phyloP scores from a whole-genome alignment of 768 basidiomycete genomes.

The Tylopilus felleus region DNA sequence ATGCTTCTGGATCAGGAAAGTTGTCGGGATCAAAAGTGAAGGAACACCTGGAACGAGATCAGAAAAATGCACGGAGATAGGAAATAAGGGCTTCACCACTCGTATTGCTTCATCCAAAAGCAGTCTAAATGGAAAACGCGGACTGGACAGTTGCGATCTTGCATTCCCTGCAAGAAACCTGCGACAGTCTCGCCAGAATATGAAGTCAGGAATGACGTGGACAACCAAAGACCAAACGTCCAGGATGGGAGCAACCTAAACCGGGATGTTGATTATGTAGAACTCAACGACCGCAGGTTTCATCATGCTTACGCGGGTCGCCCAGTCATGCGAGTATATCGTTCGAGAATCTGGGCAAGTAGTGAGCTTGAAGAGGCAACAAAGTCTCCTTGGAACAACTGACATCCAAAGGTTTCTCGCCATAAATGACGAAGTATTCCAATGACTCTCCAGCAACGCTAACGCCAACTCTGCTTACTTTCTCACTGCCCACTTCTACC shows the following conservation, averaged over 20 bases:
- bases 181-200: too few relatives aligned
- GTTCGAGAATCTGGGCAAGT: slow-evolving; percentile 13
- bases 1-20: too few relatives aligned
- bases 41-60: too few relatives aligned
- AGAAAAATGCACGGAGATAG: too few relatives aligned
- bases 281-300: background rate
- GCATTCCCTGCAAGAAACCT: too few relatives aligned
- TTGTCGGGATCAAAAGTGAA: too few relatives aligned
- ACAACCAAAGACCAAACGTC: too few relatives aligned
- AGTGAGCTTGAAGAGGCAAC: background rate
- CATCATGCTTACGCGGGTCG: slow-evolving; percentile 12
- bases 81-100: too few relatives aligned
- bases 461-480: slow-evolving; percentile 60
- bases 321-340: slow-evolving; percentile 22
- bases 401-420: slow-evolving; percentile 59
- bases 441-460: slow-evolving; percentile 60
- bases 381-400: background rate
- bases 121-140: too few relatives aligned
- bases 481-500: slow-evolving; percentile 67
- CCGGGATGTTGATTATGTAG: background rate
- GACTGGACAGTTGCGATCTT: too few relatives aligned
- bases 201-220: too few relatives aligned
- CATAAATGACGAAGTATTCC: slow-evolving; percentile 72
- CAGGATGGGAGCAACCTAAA: slow-evolving; percentile 51
- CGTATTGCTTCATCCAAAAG: too few relatives aligned